A percentile compares a stretch with the other conserved stretches of the same genome.
These are phyloP conservation scores for Ogataea corticis DNA, from an alignment of 805 yeast species.

Conservation along the genomic window DNA sequence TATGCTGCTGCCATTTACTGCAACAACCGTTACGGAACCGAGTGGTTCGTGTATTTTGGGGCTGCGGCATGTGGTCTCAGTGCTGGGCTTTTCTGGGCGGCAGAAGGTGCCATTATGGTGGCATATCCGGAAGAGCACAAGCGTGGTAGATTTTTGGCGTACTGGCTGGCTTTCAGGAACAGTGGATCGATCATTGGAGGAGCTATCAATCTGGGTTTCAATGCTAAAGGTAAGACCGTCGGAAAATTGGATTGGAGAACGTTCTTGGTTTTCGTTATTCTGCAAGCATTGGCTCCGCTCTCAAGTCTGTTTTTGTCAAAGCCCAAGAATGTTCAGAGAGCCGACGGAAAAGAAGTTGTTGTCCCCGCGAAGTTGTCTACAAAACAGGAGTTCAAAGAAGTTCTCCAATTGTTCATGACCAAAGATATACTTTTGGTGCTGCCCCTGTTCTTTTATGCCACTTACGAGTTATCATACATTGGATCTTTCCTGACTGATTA, in stretches of 20 bases:
- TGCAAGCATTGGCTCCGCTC: slow-evolving; percentile 26
- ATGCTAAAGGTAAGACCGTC: slow-evolving; percentile 9
- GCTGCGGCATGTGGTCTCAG: slow-evolving; percentile 28
- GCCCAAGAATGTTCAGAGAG: slow-evolving; percentile 29
- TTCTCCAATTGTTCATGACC: background rate
- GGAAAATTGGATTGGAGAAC: slow-evolving; percentile 27
- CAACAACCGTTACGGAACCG: slow-evolving; percentile 27
- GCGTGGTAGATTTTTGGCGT: slow-evolving; percentile 29
- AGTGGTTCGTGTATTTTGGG: slow-evolving; percentile 27
- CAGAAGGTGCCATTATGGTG: slow-evolving; percentile 29
- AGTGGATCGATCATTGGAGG: slow-evolving; percentile 31
- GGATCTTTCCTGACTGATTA: slow-evolving; percentile 5
- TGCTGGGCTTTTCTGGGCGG: slow-evolving; percentile 29
- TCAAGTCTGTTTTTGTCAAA: slow-evolving; percentile 20
- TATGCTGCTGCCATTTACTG: slow-evolving; percentile 30
- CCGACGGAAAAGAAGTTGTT: slow-evolving; percentile 24
- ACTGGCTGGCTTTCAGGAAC: slow-evolving; percentile 28
- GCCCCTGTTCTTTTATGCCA: slow-evolving; percentile 4
- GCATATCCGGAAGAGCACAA: slow-evolving; percentile 22
- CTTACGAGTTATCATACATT: slow-evolving; percentile 5
- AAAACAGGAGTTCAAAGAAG: slow-evolving; percentile 1
- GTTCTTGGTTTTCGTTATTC: slow-evolving; percentile 23
- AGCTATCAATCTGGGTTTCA: slow-evolving; percentile 19
- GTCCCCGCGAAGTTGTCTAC: slow-evolving; percentile 1
- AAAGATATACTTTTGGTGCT: slow-evolving; percentile 8